These are phyloP conservation scores for Cladosporium oxysporum DNA, from an alignment of 2,329 filamentous ascomycete species.

Conservation along the genomic window DNA sequence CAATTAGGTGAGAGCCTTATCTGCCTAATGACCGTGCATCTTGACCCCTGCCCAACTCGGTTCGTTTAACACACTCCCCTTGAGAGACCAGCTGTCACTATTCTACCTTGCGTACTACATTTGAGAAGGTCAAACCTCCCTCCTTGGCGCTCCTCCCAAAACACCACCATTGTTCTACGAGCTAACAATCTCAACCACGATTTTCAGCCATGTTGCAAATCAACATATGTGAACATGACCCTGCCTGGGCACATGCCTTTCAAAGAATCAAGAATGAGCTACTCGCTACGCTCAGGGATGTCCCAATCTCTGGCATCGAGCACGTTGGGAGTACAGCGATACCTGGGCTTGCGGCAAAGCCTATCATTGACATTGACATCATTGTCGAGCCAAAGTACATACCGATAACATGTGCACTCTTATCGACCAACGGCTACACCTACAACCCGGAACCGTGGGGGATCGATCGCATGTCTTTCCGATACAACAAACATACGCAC, in stretches of 20 bases:
- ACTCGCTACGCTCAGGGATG: not conserved
- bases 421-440: slow-evolving; percentile 7
- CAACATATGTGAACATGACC: slow-evolving; percentile 1
- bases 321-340: slow-evolving; percentile 7
- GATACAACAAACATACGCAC: not conserved
- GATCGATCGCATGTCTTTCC: slow-evolving; percentile 9
- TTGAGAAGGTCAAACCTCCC: not conserved
- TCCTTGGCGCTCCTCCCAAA: not conserved
- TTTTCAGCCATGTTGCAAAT: not conserved
- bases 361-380: slow-evolving; percentile 5
- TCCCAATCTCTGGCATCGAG: not conserved
- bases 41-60: no score
- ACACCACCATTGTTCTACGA: not conserved
- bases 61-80: no score
- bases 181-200: not conserved
- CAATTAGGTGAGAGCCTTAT: no score
- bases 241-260: not conserved
- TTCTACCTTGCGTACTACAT: not conserved
- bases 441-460: slow-evolving; percentile 3
- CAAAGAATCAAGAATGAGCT: not conserved
- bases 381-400: slow-evolving; percentile 7
- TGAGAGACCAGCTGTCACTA: not conserved
- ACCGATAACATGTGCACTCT: not conserved
- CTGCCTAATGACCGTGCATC: no score
- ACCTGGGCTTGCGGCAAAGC: slow-evolving; percentile 1